Evolutionary conservation across 768 basidiomycete genomes (phyloP).

Genomic region (Boletus rubroflammeus): DNA sequence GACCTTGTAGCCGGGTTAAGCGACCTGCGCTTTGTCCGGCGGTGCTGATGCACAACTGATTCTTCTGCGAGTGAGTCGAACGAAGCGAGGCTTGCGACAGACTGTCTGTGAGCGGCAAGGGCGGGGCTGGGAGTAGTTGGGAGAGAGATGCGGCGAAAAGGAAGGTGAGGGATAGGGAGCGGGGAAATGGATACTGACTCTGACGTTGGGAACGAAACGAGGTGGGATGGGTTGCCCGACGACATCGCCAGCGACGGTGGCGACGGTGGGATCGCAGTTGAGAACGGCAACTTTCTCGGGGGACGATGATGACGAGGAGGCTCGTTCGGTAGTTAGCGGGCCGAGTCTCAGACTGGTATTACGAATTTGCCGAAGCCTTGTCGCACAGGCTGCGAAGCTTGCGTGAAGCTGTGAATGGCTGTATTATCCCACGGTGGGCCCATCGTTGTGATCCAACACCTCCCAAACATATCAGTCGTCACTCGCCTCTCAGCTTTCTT

Average conservation of each 20-base stretch:
- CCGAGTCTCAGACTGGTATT: constrained; percentile 22
- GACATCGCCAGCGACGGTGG: constrained; percentile 21
- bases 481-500: too few species aligned
- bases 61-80: constrained; percentile 70
- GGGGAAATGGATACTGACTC: constrained; percentile 24
- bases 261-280: constrained; percentile 10
- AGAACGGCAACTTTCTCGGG: background rate
- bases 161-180: constrained; percentile 47
- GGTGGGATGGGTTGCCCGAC: constrained; percentile 6
- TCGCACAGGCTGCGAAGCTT: too few species aligned
- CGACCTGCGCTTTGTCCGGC: constrained; percentile 37
- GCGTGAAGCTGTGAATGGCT: too few species aligned
- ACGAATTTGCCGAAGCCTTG: too few species aligned
- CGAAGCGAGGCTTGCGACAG: constrained; percentile 67
- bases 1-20: constrained; percentile 23
- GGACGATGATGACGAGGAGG: background rate
- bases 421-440: too few species aligned
- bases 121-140: constrained; percentile 48
- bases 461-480: too few species aligned
- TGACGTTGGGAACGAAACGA: constrained; percentile 34
- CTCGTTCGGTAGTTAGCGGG: constrained; percentile 10
- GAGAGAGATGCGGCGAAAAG: constrained; percentile 62
- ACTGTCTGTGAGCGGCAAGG: constrained; percentile 46
- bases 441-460: too few species aligned
- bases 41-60: constrained; percentile 18